Evolutionary conservation across 768 basidiomycete species (phyloP).

Genomic region (Boletus eberwhitei): DNA sequence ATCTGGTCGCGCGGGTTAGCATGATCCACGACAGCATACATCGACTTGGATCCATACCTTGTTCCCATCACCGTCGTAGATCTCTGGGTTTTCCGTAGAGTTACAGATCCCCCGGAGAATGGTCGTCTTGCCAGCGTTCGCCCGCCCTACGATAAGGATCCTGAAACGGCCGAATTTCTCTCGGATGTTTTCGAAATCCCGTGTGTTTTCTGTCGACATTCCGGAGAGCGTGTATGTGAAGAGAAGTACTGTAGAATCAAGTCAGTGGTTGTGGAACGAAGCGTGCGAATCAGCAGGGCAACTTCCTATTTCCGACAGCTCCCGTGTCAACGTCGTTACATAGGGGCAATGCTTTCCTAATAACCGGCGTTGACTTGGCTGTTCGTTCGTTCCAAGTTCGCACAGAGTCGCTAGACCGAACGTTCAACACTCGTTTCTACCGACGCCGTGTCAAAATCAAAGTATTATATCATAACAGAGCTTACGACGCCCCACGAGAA

Average conservation of each 20-base stretch:
- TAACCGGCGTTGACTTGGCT: too few relatives aligned
- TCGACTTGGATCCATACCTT: background rate
- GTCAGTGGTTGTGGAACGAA: background rate
- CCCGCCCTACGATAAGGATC: background rate
- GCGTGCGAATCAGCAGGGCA: too few relatives aligned
- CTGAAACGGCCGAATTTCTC: background rate
- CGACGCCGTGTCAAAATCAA: too few relatives aligned
- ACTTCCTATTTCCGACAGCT: too few relatives aligned
- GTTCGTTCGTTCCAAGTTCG: too few relatives aligned
- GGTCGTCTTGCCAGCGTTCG: slow-evolving; percentile 7
- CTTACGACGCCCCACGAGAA: too few relatives aligned
- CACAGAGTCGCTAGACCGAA: too few relatives aligned
- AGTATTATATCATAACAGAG: too few relatives aligned
- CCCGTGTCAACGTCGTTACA: too few relatives aligned
- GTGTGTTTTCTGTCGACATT: background rate
- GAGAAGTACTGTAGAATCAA: background rate
- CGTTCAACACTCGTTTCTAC: too few relatives aligned
- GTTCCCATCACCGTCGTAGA: slow-evolving; percentile 2
- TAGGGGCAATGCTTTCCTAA: too few relatives aligned
- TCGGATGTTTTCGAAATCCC: background rate
- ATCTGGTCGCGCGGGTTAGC: background rate
- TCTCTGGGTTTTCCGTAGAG: slow-evolving; percentile 1
- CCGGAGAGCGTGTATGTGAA: background rate
- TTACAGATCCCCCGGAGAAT: slow-evolving; percentile 3
- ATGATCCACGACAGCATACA: background rate